Evolutionary conservation across 805 yeast species (phyloP).

Genomic region (Lachancea mirantina): DNA sequence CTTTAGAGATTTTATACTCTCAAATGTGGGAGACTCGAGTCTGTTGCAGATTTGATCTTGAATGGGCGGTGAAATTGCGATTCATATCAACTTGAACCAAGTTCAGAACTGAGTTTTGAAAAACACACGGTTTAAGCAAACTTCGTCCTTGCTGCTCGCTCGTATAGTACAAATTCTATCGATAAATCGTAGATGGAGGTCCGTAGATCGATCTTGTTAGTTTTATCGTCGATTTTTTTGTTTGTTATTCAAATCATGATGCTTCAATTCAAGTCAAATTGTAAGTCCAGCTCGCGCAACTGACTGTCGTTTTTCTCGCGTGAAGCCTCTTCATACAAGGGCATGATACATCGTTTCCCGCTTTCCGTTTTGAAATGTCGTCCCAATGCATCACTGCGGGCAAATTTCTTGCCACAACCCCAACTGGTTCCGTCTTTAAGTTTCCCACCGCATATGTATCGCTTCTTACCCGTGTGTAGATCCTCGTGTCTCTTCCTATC

Average conservation of each 20-base stretch:
- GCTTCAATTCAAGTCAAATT: neutral
- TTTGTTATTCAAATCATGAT: neutral
- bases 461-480: conserved; percentile 68
- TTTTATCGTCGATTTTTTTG: too few species aligned
- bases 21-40: too few species aligned
- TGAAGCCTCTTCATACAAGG: conserved; percentile 54
- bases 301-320: conserved; percentile 18
- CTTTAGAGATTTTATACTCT: too few species aligned
- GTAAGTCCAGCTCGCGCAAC: conserved; percentile 2
- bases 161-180: too few species aligned
- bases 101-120: too few species aligned
- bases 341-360: conserved; percentile 64
- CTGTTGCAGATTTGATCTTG: too few species aligned
- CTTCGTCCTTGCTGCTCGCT: too few species aligned
- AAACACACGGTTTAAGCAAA: too few species aligned
- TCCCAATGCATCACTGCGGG: conserved; percentile 71
- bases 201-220: too few species aligned
- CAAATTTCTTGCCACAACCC: conserved; percentile 81
- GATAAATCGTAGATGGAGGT: too few species aligned
- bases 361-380: conserved; percentile 76
- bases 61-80: too few species aligned
- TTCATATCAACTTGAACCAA: too few species aligned
- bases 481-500: conserved; percentile 72
- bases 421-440: conserved; percentile 52
- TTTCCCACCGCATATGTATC: conserved; percentile 63